Evolutionary conservation across 805 yeast species (phyloP), one percentile per base, ranked within the genome.

Genomic region (Lachancea cidri): DNA sequence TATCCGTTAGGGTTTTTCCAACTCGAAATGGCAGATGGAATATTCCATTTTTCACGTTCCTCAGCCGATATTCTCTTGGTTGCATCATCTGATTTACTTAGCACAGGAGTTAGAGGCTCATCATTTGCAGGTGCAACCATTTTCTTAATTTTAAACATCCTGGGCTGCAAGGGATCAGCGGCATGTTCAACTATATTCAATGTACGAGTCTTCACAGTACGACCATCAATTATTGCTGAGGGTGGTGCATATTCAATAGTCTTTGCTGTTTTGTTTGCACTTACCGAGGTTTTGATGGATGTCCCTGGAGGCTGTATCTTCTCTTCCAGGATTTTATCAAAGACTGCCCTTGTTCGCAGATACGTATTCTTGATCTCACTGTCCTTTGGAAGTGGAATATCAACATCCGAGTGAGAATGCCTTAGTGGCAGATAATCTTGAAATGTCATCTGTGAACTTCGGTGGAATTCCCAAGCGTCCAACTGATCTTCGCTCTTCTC

Each of bases 1-100:
- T 79, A 86, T 1, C 98, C 97, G 51, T 85, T 83, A 14, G 89
- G 86, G 60, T 93, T 93, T 61, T 88, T 89, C 97, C 98, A 93
- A 60, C 86, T 87, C 1, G 98, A 91, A 0, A 91, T 76, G 1
- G 94, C 86, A 0, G 95, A 81, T 0, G 98, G 98, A 22, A 93
- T 87, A 36, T 74, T 72, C 96, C 97, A 91, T 46, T 76, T 73
- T 19, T 75, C 77, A 48, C 79, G 84, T 39, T 88, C 95, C 49
- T 82, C 86, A 19, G 77, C 76, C 0, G 88, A 75, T 15, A 83
- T 59, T 53, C 72, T 67, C 17, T 49, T 45, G 30, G 50, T 39
- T 4, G 78, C 71, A n/a, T 74, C 68, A 19, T 68, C 63, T 22
- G 72, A 61, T 22, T 77, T 68, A n/a, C 85, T 79, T 33, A 87